Percentiles rank a stretch among this genome's conserved stretches.
Conservation (phyloP, 306 rosid species). For the Alnus rubra region DNA sequence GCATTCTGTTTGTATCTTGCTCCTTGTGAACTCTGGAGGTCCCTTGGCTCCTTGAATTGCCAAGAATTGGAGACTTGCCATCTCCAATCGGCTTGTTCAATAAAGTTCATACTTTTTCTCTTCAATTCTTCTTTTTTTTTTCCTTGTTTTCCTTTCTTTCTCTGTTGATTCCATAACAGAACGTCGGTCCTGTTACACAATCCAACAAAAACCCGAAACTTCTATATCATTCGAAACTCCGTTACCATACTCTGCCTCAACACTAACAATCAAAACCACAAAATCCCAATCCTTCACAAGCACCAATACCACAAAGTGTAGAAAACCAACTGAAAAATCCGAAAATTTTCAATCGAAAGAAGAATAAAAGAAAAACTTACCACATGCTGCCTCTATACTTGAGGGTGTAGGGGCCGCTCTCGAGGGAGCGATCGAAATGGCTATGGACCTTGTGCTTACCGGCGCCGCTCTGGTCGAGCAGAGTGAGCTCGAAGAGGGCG, state of each 20-base stretch:
- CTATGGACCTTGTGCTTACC: slow-evolving; percentile 92
- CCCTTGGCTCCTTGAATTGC: too few species aligned
- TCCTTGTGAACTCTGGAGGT: too few species aligned
- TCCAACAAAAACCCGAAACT: background rate
- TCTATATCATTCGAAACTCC: background rate
- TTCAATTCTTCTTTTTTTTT: too few species aligned
- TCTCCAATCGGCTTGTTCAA: too few species aligned
- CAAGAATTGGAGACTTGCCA: too few species aligned
- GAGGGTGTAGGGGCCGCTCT: slow-evolving; percentile 92
- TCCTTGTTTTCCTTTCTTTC: too few species aligned
- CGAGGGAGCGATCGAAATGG: slow-evolving; percentile 90
- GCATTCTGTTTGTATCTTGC: too few species aligned
- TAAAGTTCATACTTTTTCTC: too few species aligned
- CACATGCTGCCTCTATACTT: slow-evolving; percentile 98
- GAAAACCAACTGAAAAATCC: background rate
- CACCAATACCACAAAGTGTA: background rate
- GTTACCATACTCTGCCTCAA: background rate
- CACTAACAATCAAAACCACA: background rate
- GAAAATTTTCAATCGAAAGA: background rate
- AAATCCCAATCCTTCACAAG: background rate
- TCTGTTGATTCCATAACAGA: too few species aligned
- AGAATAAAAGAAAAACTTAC: slow-evolving; percentile 32
- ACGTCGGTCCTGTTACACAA: too few species aligned
- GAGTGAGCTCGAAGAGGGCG: slow-evolving; percentile 84
- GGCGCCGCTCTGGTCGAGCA: slow-evolving; percentile 81